Conservation (phyloP, 371 early-diverging fungal species). For the Dichotomocladium elegans region DNA sequence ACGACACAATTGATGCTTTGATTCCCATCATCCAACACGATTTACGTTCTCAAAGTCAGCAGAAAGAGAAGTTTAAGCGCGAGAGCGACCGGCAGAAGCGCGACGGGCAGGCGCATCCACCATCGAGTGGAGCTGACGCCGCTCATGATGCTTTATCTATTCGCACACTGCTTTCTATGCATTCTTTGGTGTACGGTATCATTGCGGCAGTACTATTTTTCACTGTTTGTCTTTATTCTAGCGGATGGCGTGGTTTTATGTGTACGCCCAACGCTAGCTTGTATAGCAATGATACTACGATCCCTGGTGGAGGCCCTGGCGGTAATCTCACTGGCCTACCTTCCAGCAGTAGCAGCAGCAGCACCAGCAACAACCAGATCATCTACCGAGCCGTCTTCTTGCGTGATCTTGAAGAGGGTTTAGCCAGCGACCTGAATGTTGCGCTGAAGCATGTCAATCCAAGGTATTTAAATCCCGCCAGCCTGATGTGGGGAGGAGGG, state of each 20-base stretch:
- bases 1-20: conserved; percentile 17
- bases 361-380: not conserved
- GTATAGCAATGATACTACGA: not conserved
- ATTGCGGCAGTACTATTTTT: not conserved
- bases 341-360: too few species aligned
- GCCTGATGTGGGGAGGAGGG: too few species aligned
- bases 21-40: conserved; percentile 11
- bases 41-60: not conserved
- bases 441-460: conserved; percentile 11
- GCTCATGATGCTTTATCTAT: not conserved
- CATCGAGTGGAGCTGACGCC: too few species aligned
- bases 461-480: too few species aligned
- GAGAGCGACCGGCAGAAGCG: too few species aligned
- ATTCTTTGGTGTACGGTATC: not conserved
- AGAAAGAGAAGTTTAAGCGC: not conserved
- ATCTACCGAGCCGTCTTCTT: conserved; percentile 46
- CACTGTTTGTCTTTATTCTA: not conserved
- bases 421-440: conserved; percentile 1
- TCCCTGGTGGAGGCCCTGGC: too few species aligned
- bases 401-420: conserved; percentile 39
- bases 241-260: too few species aligned
- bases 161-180: not conserved
- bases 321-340: too few species aligned
- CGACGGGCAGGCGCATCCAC: too few species aligned
- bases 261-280: not conserved